phyloP scores from a whole-genome alignment of 2,329 filamentous ascomycete species.

The Sporothrix brasiliensis region DNA sequence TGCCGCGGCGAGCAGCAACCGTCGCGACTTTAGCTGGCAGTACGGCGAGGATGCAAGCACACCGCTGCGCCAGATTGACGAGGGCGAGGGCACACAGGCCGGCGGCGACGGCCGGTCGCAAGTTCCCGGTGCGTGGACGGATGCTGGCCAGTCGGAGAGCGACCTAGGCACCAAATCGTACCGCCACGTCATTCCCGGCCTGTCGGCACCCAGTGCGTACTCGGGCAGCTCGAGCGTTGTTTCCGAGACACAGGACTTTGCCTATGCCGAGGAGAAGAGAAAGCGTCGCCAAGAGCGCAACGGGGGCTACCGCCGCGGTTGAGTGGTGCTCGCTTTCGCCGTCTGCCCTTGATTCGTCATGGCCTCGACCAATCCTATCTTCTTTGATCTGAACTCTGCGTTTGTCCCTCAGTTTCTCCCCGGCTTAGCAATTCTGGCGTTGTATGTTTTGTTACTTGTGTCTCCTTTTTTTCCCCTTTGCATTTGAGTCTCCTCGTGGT shows the following conservation, averaged over 20 bases:
- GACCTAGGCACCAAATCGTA: constrained; percentile 63
- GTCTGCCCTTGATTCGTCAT: background rate
- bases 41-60: constrained; percentile 44
- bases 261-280: constrained; percentile 50
- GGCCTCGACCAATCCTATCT: background rate
- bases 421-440: constrained; percentile 16
- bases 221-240: constrained; percentile 36
- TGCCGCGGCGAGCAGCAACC: constrained; percentile 34
- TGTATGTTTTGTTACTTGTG: background rate
- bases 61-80: constrained; percentile 42
- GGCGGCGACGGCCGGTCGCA: constrained; percentile 41
- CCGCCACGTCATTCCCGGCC: constrained; percentile 58
- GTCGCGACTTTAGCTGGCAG: constrained; percentile 60
- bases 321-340: background rate
- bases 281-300: constrained; percentile 44
- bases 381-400: background rate
- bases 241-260: constrained; percentile 42
- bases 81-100: constrained; percentile 40
- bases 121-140: constrained; percentile 44
- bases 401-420: constrained; percentile 7
- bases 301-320: constrained; percentile 33
- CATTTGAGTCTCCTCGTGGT: background rate
- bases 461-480: background rate
- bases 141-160: constrained; percentile 42
- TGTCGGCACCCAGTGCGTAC: constrained; percentile 43